phyloP scores from a whole-genome alignment of 805 yeast genomes.

The Lipomyces oligophaga region DNA sequence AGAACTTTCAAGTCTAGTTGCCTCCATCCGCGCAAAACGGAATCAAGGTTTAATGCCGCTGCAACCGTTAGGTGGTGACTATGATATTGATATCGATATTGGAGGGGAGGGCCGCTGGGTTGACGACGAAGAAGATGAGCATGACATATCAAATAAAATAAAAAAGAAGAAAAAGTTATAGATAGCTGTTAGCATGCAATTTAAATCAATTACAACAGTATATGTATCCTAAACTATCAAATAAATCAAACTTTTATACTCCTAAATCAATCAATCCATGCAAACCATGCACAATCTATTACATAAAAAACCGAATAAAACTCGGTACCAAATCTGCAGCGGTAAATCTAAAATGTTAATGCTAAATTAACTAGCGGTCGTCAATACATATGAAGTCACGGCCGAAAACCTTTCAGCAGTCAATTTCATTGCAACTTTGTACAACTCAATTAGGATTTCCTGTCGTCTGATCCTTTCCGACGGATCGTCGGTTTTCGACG shows the following conservation, averaged over 20 bases:
- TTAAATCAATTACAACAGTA: no score
- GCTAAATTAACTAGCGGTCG: no score
- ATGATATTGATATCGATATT: slow-evolving; percentile 26
- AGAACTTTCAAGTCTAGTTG: not conserved
- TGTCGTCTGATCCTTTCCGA: slow-evolving; percentile 41
- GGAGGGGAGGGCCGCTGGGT: slow-evolving; percentile 30
- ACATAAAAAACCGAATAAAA: no score
- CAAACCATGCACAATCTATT: no score
- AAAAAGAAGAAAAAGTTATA: slow-evolving; percentile 10
- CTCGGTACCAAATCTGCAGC: no score
- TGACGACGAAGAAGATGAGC: slow-evolving; percentile 28
- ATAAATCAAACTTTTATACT: no score
- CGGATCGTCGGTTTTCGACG: slow-evolving; percentile 6
- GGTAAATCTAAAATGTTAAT: no score
- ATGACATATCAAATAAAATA: slow-evolving; percentile 6
- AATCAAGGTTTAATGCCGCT: slow-evolving; percentile 18
- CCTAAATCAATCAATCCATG: no score
- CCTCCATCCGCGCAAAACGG: not conserved
- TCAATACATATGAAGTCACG: slow-evolving; percentile 69
- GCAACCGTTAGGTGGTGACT: slow-evolving; percentile 21
- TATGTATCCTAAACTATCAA: no score
- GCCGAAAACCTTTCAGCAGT: slow-evolving; percentile 69
- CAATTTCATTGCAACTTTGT: slow-evolving; percentile 57
- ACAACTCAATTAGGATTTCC: slow-evolving; percentile 59
- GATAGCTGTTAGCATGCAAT: no score